phyloP scores from a whole-genome alignment of 345 rosid genomes.

The Xanthoceras sorbifolium region DNA sequence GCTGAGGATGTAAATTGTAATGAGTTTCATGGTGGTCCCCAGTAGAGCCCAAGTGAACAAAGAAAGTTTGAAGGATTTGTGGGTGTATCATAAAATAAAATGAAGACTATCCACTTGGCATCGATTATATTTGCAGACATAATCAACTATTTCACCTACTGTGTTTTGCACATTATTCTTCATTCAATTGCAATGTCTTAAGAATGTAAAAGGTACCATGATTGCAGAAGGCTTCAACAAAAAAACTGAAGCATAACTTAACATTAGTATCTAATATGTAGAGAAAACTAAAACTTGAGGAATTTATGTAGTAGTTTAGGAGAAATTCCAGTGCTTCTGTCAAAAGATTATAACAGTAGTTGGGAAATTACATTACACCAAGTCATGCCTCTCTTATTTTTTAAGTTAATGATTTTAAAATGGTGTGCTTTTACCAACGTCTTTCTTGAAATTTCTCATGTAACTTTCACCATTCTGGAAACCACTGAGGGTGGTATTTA shows the following conservation, averaged over 20 bases:
- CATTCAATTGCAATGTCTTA: not conserved
- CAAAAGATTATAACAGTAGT: not conserved
- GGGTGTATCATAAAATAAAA: not conserved
- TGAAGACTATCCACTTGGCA: not conserved
- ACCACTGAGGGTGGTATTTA: not conserved
- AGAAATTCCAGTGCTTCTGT: not conserved
- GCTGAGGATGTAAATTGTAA: too few relatives aligned
- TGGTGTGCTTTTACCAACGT: not conserved
- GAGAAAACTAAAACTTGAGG: not conserved
- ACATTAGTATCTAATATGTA: not conserved
- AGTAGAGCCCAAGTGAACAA: too few relatives aligned
- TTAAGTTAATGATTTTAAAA: not conserved
- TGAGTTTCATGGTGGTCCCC: too few relatives aligned
- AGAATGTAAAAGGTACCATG: not conserved
- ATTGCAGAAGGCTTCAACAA: not conserved
- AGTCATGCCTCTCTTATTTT: not conserved
- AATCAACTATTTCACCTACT: not conserved
- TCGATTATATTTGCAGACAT: not conserved
- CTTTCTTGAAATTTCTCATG: not conserved
- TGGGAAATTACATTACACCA: not conserved
- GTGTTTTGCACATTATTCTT: not conserved
- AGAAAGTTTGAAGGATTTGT: too few relatives aligned
- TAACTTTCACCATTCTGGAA: not conserved
- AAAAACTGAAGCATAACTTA: not conserved
- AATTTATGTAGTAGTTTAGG: not conserved